These are phyloP conservation scores for Pulveroboletus ravenelii DNA, from an alignment of 768 basidiomycete genomes.

Conservation along the genomic window DNA sequence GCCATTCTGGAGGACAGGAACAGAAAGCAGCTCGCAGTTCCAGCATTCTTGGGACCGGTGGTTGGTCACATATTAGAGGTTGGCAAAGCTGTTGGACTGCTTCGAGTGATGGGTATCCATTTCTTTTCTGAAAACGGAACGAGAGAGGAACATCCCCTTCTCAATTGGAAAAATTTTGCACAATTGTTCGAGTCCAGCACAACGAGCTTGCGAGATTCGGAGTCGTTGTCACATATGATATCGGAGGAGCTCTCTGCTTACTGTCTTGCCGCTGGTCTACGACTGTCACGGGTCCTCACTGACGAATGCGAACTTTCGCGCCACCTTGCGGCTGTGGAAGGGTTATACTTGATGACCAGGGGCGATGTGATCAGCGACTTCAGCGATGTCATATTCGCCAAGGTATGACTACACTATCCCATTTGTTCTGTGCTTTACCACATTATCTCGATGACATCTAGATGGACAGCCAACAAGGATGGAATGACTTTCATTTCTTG, in stretches of 20 bases:
- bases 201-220: slow-evolving; percentile 46
- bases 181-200: slow-evolving; percentile 34
- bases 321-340: slow-evolving; percentile 62
- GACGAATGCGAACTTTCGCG: slow-evolving; percentile 63
- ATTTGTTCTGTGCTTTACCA: not conserved
- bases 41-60: slow-evolving; percentile 58
- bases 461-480: slow-evolving; percentile 71
- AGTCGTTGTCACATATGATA: slow-evolving; percentile 57
- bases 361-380: slow-evolving; percentile 79
- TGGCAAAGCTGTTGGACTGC: slow-evolving; percentile 74
- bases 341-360: slow-evolving; percentile 67
- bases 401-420: slow-evolving; percentile 40
- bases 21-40: slow-evolving; percentile 35
- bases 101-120: slow-evolving; percentile 48
- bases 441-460: slow-evolving; percentile 22
- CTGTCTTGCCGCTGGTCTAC: slow-evolving; percentile 47
- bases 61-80: slow-evolving; percentile 57
- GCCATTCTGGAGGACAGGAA: slow-evolving; percentile 23
- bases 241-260: slow-evolving; percentile 57
- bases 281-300: slow-evolving; percentile 53
- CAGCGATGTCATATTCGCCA: slow-evolving; percentile 65
- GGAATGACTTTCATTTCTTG: slow-evolving; percentile 81
- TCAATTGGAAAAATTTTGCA: slow-evolving; percentile 41
- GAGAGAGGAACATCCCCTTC: slow-evolving; percentile 27
- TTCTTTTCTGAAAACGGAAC: slow-evolving; percentile 12